Evolutionary conservation across 129 eudicot genomes (phyloP), one percentile per base, ranked within the genome.

Genomic region (carrot (Daucus carota)): DNA sequence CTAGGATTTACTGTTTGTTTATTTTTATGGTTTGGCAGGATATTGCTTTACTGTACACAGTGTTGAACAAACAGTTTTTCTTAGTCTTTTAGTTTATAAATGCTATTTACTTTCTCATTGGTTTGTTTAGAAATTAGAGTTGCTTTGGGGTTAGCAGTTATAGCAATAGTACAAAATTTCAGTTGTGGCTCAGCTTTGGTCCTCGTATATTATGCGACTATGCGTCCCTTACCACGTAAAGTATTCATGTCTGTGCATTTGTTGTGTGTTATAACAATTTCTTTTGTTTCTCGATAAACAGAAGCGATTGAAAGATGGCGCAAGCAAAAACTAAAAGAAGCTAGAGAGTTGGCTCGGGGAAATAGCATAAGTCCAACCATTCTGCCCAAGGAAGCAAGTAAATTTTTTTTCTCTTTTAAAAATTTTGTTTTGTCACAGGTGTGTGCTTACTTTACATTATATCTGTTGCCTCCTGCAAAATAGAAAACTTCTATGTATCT

Each of bases 231-330:
- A 70, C 50, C 33, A 12, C 0, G 44, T 70, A 28, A 36, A n/a
- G 46, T 40, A 13, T n/a, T 41, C 4, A 10, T 70, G 17, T 36
- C 8, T 70, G 42, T 22, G 42, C 42, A 18, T 8, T 24, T 57
- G 31, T 57, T 40, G 15, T 70, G 43, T 17, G 9, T 70, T 40
- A 70, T 36, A 70, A 36, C 24, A 31, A 38, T 70, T 72, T 72
- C 0, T 15, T 8, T 72, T 45, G 22, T 44, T 44, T 72, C 69
- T 70, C 75, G 46, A 54, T 84, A 28, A 45, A 78, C 88, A 94
- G 98, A 86, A 70, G 88, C 92, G 24, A 82, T 94, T 75, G 96
- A 91, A 79, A 44, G 82, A 72, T 94, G 97, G 98, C 89, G 97
- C 50, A 65, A 67, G 76, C 79, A 82, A 46, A 94, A 94, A 77